These are phyloP conservation scores for Tripterygium wilfordii DNA, from an alignment of 177 flowering plant genomes.

Conservation along the genomic window DNA sequence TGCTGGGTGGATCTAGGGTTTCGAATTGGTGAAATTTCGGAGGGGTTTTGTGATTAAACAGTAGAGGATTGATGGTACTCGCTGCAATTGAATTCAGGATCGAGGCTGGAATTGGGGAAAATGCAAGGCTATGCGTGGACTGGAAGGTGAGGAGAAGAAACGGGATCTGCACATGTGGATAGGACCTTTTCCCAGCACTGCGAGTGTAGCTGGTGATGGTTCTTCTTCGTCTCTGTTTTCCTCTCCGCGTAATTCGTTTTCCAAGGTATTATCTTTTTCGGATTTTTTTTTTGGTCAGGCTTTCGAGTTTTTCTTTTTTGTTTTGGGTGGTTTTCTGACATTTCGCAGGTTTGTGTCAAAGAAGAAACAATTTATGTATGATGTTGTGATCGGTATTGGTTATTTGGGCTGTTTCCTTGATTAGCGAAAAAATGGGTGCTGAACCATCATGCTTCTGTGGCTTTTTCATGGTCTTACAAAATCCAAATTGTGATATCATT, in stretches of 20 bases:
- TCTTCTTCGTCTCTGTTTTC: constrained; percentile 6
- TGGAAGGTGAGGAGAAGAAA: constrained; percentile 36
- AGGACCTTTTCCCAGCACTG: constrained; percentile 23
- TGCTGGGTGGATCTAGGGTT: constrained; percentile 18
- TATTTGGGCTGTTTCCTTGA: neutral
- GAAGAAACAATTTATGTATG: too few relatives aligned
- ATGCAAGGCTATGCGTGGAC: constrained; percentile 53
- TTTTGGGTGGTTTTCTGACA: too few relatives aligned
- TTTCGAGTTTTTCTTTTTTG: neutral
- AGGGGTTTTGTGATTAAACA: constrained; percentile 9
- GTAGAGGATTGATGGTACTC: constrained; percentile 23
- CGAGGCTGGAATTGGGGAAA: too few relatives aligned
- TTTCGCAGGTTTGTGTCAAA: too few relatives aligned
- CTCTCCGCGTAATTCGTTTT: constrained; percentile 15
- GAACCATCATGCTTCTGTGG: too few relatives aligned
- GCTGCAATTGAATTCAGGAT: too few relatives aligned
- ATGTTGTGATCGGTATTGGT: neutral
- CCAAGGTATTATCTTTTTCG: constrained; percentile 17
- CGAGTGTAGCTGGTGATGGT: constrained; percentile 18
- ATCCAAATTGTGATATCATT: too few relatives aligned
- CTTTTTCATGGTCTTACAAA: too few relatives aligned
- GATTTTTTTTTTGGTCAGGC: too few relatives aligned
- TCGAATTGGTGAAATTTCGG: constrained; percentile 4
- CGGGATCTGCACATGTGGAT: constrained; percentile 46
- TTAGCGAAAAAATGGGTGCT: too few relatives aligned